Evolutionary conservation across 441 rosid genomes (phyloP).

Genomic region (Populus hybrid): DNA sequence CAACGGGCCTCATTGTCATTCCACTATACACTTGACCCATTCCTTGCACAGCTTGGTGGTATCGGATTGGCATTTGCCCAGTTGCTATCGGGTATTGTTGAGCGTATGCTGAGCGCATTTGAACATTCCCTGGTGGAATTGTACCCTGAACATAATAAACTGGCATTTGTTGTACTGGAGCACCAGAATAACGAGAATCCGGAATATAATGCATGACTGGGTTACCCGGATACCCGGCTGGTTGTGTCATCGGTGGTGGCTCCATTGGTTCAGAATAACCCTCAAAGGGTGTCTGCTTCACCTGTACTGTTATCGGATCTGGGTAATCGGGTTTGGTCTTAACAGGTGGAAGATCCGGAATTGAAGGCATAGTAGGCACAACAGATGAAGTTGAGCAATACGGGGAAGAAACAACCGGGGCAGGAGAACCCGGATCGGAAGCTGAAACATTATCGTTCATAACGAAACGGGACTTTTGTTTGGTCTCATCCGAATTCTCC

Average conservation of each 20-base stretch:
- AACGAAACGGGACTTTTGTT: conserved; percentile 32
- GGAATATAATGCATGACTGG: conserved; percentile 56
- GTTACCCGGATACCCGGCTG: conserved; percentile 40
- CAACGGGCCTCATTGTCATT: conserved; percentile 35
- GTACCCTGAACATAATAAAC: conserved; percentile 59
- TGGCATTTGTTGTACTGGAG: conserved; percentile 47
- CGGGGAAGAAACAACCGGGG: conserved; percentile 62
- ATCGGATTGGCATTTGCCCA: conserved; percentile 61
- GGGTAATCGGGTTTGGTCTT: conserved; percentile 58
- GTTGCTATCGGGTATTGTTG: conserved; percentile 23
- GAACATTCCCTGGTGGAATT: conserved; percentile 43
- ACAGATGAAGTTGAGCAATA: conserved; percentile 65
- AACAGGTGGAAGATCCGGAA: conserved; percentile 72
- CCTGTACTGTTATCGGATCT: conserved; percentile 23
- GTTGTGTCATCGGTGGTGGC: conserved; percentile 33
- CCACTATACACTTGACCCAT: conserved; percentile 58
- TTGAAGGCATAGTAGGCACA: conserved; percentile 35
- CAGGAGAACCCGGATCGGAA: conserved; percentile 89
- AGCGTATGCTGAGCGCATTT: conserved; percentile 40
- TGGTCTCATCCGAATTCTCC: conserved; percentile 68
- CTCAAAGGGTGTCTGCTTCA: conserved; percentile 28
- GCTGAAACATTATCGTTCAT: conserved; percentile 53
- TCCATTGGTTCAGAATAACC: conserved; percentile 31
- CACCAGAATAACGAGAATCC: conserved; percentile 48
- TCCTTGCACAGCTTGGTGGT: conserved; percentile 51